phyloP scores from a whole-genome alignment of 352 stramenopile genomes.

The Proteromonas lacertae region DNA sequence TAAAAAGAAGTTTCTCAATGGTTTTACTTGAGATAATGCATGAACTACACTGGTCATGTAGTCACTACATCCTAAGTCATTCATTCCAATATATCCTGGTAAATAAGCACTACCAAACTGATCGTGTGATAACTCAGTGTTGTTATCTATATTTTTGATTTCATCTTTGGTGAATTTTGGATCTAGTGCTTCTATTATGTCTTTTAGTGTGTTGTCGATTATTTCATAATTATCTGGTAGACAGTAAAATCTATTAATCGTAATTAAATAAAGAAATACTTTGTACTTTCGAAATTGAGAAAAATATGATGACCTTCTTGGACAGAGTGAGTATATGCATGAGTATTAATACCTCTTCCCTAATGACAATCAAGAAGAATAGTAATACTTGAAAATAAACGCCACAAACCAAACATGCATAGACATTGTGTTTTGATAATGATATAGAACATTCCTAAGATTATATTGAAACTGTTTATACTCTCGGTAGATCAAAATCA shows the following conservation, averaged over 20 bases:
- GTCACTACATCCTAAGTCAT: slow-evolving; percentile 87
- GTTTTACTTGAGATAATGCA: slow-evolving; percentile 61
- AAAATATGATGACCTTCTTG: slow-evolving; percentile 83
- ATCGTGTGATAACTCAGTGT: slow-evolving; percentile 53
- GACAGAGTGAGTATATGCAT: slow-evolving; percentile 83
- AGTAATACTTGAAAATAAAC: slow-evolving; percentile 96
- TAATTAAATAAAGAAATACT: no score
- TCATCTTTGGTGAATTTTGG: slow-evolving; percentile 37
- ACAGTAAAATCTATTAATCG: slow-evolving; percentile 82
- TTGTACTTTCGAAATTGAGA: slow-evolving; percentile 63
- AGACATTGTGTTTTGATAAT: slow-evolving; percentile 80
- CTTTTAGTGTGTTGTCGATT: slow-evolving; percentile 55
- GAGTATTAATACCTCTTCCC: no score
- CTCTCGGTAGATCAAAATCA: slow-evolving; percentile 95
- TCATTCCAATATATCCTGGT: slow-evolving; percentile 78
- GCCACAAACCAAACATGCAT: slow-evolving; percentile 88
- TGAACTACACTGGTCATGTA: slow-evolving; percentile 86
- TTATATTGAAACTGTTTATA: no score
- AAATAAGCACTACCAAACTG: slow-evolving; percentile 80
- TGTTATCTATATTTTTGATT: slow-evolving; percentile 48
- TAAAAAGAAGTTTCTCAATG: slow-evolving; percentile 81
- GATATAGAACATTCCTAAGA: slow-evolving; percentile 81
- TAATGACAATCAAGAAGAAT: no score
- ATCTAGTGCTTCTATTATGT: slow-evolving; percentile 65
- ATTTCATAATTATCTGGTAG: slow-evolving; percentile 95